Percentiles rank a stretch among this genome's conserved stretches.
Conservation (phyloP, 768 basidiomycete species). For the Tulasnella sp. region DNA sequence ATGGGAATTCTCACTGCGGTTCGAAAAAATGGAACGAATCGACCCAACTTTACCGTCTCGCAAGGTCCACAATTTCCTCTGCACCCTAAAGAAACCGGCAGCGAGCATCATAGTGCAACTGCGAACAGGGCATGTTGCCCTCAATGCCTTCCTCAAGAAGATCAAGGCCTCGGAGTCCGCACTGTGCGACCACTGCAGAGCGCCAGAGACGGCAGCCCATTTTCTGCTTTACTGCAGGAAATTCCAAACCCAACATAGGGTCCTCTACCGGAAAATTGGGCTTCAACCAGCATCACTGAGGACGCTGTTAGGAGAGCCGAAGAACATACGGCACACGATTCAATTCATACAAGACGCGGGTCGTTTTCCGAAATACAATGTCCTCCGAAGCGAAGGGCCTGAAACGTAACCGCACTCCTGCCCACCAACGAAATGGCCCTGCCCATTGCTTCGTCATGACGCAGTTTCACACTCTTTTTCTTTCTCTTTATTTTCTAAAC, state of each 20-base stretch:
- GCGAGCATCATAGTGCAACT: constrained; percentile 17
- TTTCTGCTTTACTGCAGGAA: not conserved
- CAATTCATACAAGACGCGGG: not conserved
- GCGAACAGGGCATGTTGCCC: constrained; percentile 16
- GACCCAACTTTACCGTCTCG: not conserved
- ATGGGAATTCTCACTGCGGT: not conserved
- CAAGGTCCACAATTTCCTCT: not conserved
- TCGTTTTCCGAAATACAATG: too few species aligned
- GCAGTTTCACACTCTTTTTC: too few species aligned
- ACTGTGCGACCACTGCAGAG: not conserved
- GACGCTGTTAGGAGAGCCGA: not conserved
- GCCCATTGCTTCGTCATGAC: too few species aligned
- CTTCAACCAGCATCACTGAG: not conserved
- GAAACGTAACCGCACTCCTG: too few species aligned
- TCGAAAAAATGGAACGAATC: not conserved
- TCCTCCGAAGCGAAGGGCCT: too few species aligned
- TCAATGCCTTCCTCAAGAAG: constrained; percentile 14
- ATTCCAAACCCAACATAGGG: not conserved
- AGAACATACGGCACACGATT: too few species aligned
- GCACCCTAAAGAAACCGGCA: constrained; percentile 1
- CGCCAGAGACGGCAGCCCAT: not conserved
- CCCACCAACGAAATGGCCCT: too few species aligned
- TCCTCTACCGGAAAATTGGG: not conserved
- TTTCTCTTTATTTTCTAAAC: too few species aligned
- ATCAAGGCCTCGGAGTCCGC: not conserved